Base-by-base conservation (phyloP, 805 yeast genomes). In the Ogataea degrootiae region DNA sequence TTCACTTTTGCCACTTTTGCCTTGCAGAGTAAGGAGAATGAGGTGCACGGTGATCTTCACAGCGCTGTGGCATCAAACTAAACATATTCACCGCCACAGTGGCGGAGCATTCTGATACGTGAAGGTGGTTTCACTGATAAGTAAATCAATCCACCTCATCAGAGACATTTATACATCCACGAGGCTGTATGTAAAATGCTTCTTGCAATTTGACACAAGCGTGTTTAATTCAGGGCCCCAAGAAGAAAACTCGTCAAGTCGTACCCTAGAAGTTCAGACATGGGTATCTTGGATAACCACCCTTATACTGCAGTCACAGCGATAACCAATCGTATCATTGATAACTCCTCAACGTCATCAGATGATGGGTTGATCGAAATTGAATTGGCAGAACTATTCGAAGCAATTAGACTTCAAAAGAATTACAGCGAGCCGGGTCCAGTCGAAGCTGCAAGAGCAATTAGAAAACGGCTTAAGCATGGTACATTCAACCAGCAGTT, bases 391-490 rank as follows among this genome's bases (percentile, higher is more conserved):
- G 85, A 80, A 51, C 70, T 86, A 41, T 55, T 85, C 34, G 82
- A 83, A 41, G 73, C 82, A 23, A 75, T 79, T 45, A 65, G 62
- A 42, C 54, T 71, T 26, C 71, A 72, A 45, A 52, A 46, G 15
- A 56, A 56, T 38, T 39, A 38, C 14, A 17, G 43, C 16, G 66
- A 62, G 43, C 61, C 65, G 1, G 75, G 83, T 6, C 71, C 83
- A 43, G 65, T 73, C 34, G 99, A 94, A 63, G 92, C 95, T 2
- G 97, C 97, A 0, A 74, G 98, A 39, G 95, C 96, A 1, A 69
- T 94, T 21, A 76, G 99, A 43, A 94, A 94, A 72, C 82, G 83
- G 59, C 69, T 94, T 61, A 94, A 95, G 68, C 86, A 92, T 61
- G 98, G 97, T n/a, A 60, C 73, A 2, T 61, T 67, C 5, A 66